Base-by-base conservation (phyloP, 345 rosid genomes). In the Gossypium herbaceum region DNA sequence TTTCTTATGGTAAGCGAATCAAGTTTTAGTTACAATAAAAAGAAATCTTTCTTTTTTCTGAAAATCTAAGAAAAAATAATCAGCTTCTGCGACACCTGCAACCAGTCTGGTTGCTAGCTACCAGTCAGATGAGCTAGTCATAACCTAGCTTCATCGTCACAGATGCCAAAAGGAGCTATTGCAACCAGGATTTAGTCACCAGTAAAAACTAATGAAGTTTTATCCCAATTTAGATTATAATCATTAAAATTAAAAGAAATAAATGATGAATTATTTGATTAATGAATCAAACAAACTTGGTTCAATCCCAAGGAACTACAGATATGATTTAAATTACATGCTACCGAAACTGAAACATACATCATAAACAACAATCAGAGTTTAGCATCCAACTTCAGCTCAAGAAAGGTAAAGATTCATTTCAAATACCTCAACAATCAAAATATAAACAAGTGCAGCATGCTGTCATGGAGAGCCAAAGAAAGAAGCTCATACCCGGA, bases 381-480 rank as follows among this genome's bases (percentile, higher is more conserved):
- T 19, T 57, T 24, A 17, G 59, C 45, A 27, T 69, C 7, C 10
- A 68, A 68, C 59, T 63, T 67, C 27, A 43, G 77, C 73, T 0
- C 63, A 39, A 22, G 62, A 73, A 34, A 27, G 25, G 45, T 51
- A 71, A 71, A 27, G 62, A 66, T 41, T 48, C 55, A 58, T 57
- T 57, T 72, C 72, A 45, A 57, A 41, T 50, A 71, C 57, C 62
- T 78, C 81, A 63, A 64, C 66, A 71, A 19, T 16, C 73, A 72
- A 78, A 72, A 65, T 54, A 68, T 15, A 68, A 74, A 34, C 75
- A 72, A 2, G 58, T 55, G 50, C 55, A 74, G 15, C 20, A 34
- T 19, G 71, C 54, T 60, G 34, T 60, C 19, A 44, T 27, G 63
- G 15, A 71, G 68, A 80, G 72, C 67, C 7, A 3, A 61, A 48